Percentiles rank a stretch among this genome's conserved stretches.
Evolutionary conservation across 768 basidiomycete genomes (phyloP).

Genomic region (Russula foetens): DNA sequence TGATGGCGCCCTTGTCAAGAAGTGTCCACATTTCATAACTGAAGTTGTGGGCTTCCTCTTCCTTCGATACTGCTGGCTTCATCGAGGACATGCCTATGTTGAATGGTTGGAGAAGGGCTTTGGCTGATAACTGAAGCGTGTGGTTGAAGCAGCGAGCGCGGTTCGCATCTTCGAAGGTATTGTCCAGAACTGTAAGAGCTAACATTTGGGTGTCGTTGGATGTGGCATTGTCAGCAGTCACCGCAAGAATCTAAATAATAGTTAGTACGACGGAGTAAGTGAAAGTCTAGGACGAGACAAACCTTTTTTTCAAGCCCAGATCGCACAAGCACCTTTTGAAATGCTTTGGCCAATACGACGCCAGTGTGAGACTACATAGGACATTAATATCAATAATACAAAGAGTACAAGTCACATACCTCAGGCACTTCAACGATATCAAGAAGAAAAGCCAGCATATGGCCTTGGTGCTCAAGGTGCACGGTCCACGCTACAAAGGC

Average conservation of each 20-base stretch:
- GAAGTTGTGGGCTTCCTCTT: too few relatives aligned
- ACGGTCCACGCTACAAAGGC: neutral
- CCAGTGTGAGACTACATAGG: conserved; percentile 25
- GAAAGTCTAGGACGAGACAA: neutral
- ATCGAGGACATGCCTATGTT: neutral
- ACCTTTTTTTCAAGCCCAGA: conserved; percentile 28
- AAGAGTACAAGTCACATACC: too few relatives aligned
- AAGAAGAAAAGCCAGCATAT: neutral
- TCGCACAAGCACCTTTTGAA: conserved; percentile 22
- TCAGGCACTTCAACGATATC: neutral
- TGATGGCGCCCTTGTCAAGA: too few relatives aligned
- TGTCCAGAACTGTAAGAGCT: conserved; percentile 28
- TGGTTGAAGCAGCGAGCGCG: neutral
- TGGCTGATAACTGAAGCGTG: neutral
- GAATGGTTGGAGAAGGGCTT: neutral
- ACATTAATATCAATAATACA: too few relatives aligned
- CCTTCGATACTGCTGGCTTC: too few relatives aligned
- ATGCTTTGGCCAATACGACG: conserved; percentile 22
- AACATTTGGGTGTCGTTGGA: too few relatives aligned
- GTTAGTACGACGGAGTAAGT: neutral
- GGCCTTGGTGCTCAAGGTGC: neutral
- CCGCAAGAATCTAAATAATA: conserved; percentile 24
- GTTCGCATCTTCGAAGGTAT: conserved; percentile 20
- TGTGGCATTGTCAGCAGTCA: conserved; percentile 30
- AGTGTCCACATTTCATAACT: too few relatives aligned